phyloP scores from a whole-genome alignment of 768 basidiomycete genomes.

The Epithele typhae region DNA sequence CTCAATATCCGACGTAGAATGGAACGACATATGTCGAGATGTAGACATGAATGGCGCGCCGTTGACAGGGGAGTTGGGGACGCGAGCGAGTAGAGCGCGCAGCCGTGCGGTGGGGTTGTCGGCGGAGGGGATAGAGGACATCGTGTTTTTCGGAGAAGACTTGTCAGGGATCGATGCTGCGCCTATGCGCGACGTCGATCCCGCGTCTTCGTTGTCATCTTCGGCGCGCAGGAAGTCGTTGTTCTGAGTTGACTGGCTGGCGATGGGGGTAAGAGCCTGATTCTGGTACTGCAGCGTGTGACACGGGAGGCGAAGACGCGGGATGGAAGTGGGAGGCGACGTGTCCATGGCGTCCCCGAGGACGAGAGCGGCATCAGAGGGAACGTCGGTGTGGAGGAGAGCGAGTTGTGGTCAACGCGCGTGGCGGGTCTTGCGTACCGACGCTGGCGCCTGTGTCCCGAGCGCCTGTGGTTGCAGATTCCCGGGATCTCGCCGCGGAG shows the following conservation, averaged over 20 bases:
- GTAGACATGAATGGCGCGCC: constrained; percentile 28
- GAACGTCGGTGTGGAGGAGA: background rate
- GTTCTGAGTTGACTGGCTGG: constrained; percentile 30
- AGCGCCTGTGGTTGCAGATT: too few relatives aligned
- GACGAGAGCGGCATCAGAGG: constrained; percentile 9
- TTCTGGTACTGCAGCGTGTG: constrained; percentile 13
- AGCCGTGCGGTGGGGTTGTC: constrained; percentile 60
- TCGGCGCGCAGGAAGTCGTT: constrained; percentile 24
- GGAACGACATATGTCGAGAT: constrained; percentile 19
- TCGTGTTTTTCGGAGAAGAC: constrained; percentile 6
- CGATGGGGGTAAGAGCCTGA: constrained; percentile 19
- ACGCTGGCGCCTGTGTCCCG: too few relatives aligned
- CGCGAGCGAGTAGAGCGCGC: constrained; percentile 54
- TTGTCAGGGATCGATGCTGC: constrained; percentile 18
- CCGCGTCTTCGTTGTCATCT: constrained; percentile 34
- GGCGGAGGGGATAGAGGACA: constrained; percentile 15
- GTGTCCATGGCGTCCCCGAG: constrained; percentile 19
- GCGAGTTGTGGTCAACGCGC: background rate
- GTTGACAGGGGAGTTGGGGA: constrained; percentile 37
- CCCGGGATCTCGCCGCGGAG: too few relatives aligned
- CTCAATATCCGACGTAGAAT: constrained; percentile 44
- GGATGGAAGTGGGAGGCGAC: constrained; percentile 14
- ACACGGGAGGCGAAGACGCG: constrained; percentile 22
- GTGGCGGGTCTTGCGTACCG: background rate
- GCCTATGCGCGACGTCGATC: constrained; percentile 34